These are phyloP conservation scores for Venturia aucupariae DNA, from an alignment of 2,329 filamentous ascomycete genomes.

Conservation along the genomic window DNA sequence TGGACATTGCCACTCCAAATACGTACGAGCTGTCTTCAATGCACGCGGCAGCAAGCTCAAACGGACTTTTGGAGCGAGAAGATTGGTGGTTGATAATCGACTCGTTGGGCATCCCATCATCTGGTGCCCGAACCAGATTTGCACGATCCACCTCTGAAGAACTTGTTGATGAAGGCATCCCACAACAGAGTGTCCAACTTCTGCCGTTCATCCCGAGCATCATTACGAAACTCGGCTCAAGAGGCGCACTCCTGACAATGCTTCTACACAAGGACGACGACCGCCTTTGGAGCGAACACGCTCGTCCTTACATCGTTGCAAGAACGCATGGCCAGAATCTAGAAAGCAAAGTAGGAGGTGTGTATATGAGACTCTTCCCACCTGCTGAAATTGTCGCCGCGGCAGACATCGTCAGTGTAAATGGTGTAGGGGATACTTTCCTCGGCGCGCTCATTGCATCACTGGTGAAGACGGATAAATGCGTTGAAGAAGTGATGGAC, in stretches of 20 bases:
- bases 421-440: constrained; percentile 91
- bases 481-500: constrained; percentile 56
- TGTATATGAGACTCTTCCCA: constrained; percentile 71
- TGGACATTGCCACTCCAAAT: constrained; percentile 77
- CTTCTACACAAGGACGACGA: constrained; percentile 60
- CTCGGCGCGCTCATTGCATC: constrained; percentile 76
- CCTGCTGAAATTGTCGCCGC: constrained; percentile 51
- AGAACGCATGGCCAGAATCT: constrained; percentile 42
- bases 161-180: constrained; percentile 71
- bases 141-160: constrained; percentile 44
- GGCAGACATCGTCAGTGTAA: constrained; percentile 73
- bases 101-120: constrained; percentile 62
- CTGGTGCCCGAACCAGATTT: constrained; percentile 28
- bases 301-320: constrained; percentile 62
- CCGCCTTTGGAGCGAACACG: constrained; percentile 44
- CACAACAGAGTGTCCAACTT: constrained; percentile 74
- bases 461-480: constrained; percentile 45
- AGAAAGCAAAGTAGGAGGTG: constrained; percentile 50
- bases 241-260: constrained; percentile 67
- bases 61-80: constrained; percentile 57
- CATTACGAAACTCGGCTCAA: constrained; percentile 69
- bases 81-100: constrained; percentile 78
- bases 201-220: constrained; percentile 82
- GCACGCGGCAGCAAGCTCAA: constrained; percentile 58
- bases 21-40: constrained; percentile 71